A percentile compares a stretch with the other conserved stretches of the same genome.
Conservation (phyloP, 139 green algal genomes). For the Helicosporidium sp. region DNA sequence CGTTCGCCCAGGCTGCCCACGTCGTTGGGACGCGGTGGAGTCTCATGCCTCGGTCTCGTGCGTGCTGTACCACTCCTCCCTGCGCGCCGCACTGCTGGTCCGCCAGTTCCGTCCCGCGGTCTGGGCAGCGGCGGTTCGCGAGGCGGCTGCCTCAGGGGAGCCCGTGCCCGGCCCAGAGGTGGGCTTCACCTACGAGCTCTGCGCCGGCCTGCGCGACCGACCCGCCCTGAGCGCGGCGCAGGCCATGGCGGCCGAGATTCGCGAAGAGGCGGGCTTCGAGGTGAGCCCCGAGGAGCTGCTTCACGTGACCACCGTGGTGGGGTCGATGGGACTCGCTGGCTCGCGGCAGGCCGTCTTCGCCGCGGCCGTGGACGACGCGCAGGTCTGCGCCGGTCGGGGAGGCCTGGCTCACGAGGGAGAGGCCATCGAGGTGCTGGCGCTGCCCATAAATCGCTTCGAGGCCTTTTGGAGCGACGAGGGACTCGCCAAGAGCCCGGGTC, state of each 20-base stretch:
- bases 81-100: conserved; percentile 37
- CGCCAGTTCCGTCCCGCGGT: conserved; percentile 64
- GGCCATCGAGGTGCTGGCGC: conserved; percentile 65
- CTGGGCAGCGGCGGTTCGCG: conserved; percentile 19
- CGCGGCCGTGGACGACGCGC: conserved; percentile 45
- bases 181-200: conserved; percentile 79
- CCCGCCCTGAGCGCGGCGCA: conserved; percentile 24
- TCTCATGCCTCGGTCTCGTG: conserved; percentile 43
- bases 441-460: conserved; percentile 30
- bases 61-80: conserved; percentile 46
- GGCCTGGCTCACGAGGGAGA: conserved; percentile 43
- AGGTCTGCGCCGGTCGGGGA: conserved; percentile 22
- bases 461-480: conserved; percentile 37
- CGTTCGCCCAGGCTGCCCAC: conserved; percentile 11
- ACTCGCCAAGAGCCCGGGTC: conserved; percentile 35
- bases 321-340: conserved; percentile 31
- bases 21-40: conserved; percentile 58
- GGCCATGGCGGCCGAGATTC: conserved; percentile 19
- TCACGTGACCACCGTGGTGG: conserved; percentile 22
- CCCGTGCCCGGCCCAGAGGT: conserved; percentile 10
- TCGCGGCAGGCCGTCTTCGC: conserved; percentile 40
- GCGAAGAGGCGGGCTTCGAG: conserved; percentile 43
- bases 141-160: conserved; percentile 9
- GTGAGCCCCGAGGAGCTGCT: conserved; percentile 27
- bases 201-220: conserved; percentile 75